Evolutionary conservation across 768 basidiomycete genomes (phyloP).

Genomic region (Omphalotus guepiniiformis): DNA sequence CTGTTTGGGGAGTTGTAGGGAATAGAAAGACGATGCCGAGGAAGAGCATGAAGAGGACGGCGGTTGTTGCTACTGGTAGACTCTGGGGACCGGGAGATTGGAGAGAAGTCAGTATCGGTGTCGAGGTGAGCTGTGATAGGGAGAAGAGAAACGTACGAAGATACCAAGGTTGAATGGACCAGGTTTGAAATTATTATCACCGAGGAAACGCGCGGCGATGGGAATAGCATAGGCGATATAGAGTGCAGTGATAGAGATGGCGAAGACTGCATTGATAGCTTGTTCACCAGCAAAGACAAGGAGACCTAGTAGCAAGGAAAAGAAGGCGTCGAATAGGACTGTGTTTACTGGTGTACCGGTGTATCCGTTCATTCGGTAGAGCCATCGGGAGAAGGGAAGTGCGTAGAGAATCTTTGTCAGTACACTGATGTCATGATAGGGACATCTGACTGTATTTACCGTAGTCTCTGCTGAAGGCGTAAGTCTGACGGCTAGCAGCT

Average conservation of each 20-base stretch:
- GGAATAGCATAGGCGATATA: slow-evolving; percentile 55
- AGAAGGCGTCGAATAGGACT: slow-evolving; percentile 45
- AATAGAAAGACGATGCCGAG: slow-evolving; percentile 48
- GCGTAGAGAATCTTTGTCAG: slow-evolving; percentile 20
- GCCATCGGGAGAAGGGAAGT: slow-evolving; percentile 57
- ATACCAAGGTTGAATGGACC: slow-evolving; percentile 54
- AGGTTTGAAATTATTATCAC: slow-evolving; percentile 45
- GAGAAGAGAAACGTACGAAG: slow-evolving; percentile 24
- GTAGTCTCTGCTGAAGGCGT: slow-evolving; percentile 67
- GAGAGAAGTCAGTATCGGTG: background rate
- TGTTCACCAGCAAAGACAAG: slow-evolving; percentile 56
- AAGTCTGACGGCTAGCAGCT: slow-evolving; percentile 55
- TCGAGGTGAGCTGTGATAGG: no score
- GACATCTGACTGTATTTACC: no score
- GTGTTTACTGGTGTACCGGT: slow-evolving; percentile 55
- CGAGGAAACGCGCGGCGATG: slow-evolving; percentile 46
- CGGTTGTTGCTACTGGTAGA: slow-evolving; percentile 37
- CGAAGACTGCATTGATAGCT: slow-evolving; percentile 59
- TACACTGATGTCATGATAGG: no score
- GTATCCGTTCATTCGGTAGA: slow-evolving; percentile 52
- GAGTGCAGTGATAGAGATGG: slow-evolving; percentile 38
- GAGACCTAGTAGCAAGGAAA: slow-evolving; percentile 49
- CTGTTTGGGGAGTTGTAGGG: slow-evolving; percentile 35
- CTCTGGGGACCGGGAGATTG: no score
- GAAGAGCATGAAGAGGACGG: slow-evolving; percentile 53